Conservation (phyloP, 495 filamentous ascomycete species). For the Delitschia confertaspora region DNA sequence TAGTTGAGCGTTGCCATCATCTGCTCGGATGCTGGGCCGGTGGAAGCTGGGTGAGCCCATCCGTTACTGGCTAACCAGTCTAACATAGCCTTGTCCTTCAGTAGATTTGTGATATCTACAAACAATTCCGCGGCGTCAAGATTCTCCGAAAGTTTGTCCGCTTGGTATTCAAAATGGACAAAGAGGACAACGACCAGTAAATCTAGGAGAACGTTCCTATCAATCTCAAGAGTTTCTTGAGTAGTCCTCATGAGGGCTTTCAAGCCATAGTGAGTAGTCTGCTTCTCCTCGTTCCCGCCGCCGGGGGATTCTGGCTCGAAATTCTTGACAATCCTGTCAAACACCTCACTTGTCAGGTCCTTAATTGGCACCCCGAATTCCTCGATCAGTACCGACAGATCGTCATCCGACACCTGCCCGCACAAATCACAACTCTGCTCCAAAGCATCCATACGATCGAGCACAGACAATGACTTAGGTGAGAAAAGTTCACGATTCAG, state of each 20-base stretch:
- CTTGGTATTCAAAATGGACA: constrained; percentile 67
- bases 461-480: constrained; percentile 54
- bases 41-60: constrained; percentile 13
- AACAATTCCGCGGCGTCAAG: constrained; percentile 65
- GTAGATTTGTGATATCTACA: constrained; percentile 51
- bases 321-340: constrained; percentile 41
- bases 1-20: constrained; percentile 9
- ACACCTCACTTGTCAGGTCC: constrained; percentile 44
- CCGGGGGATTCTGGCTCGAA: constrained; percentile 26
- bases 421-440: constrained; percentile 63
- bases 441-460: constrained; percentile 60
- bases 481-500: constrained; percentile 54
- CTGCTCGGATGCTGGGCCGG: constrained; percentile 6
- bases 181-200: constrained; percentile 77
- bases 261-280: constrained; percentile 49
- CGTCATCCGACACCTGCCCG: constrained; percentile 65
- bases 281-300: constrained; percentile 36
- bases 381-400: constrained; percentile 40
- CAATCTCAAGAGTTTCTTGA: constrained; percentile 64
- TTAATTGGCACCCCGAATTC: constrained; percentile 45
- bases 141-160: constrained; percentile 52
- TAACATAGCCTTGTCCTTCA: constrained; percentile 69
- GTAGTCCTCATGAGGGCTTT: constrained; percentile 63
- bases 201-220: constrained; percentile 62
- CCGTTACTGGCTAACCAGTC: constrained; percentile 56